Percentiles rank a stretch among this genome's conserved stretches.
phyloP scores from a whole-genome alignment of 257 asterid species.

The Sherardia arvensis region DNA sequence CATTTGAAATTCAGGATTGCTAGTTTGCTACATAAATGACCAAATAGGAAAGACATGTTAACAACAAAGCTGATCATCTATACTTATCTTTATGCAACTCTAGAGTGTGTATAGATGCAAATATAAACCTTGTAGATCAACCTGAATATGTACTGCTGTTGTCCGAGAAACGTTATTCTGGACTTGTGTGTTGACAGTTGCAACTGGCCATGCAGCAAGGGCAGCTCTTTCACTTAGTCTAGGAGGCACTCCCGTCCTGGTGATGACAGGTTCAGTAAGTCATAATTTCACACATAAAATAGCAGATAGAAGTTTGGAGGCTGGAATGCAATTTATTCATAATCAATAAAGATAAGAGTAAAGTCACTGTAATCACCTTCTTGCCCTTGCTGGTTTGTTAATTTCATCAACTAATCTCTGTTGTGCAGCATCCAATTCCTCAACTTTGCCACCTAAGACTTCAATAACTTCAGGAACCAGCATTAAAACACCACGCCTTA shows the following conservation, averaged over 20 bases:
- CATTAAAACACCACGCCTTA: slow-evolving; percentile 81
- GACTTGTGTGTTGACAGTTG: slow-evolving; percentile 28
- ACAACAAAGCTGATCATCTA: neutral
- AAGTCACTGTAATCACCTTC: too few species aligned
- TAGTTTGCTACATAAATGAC: neutral
- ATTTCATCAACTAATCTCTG: slow-evolving; percentile 74
- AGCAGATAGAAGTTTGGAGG: neutral
- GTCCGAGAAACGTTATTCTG: slow-evolving; percentile 21
- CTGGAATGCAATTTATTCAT: too few species aligned
- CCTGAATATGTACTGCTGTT: slow-evolving; percentile 24
- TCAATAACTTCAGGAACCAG: slow-evolving; percentile 87
- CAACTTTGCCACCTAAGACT: slow-evolving; percentile 78
- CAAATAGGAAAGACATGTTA: neutral
- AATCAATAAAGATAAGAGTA: too few species aligned
- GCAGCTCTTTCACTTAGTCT: slow-evolving; percentile 67
- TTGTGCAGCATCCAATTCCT: slow-evolving; percentile 76
- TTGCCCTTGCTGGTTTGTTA: slow-evolving; percentile 93
- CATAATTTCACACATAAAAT: neutral
- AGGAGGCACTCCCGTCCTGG: slow-evolving; percentile 47
- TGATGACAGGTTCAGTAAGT: slow-evolving; percentile 18
- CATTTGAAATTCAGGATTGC: neutral
- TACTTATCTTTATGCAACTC: neutral
- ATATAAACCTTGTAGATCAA: slow-evolving; percentile 38
- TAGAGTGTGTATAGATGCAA: slow-evolving; percentile 1
- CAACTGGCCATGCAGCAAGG: slow-evolving; percentile 76